Percentiles rank a stretch among this genome's conserved stretches.
Evolutionary conservation across 2,329 filamentous ascomycete genomes (phyloP).

Genomic region (Sarocladium strictum): DNA sequence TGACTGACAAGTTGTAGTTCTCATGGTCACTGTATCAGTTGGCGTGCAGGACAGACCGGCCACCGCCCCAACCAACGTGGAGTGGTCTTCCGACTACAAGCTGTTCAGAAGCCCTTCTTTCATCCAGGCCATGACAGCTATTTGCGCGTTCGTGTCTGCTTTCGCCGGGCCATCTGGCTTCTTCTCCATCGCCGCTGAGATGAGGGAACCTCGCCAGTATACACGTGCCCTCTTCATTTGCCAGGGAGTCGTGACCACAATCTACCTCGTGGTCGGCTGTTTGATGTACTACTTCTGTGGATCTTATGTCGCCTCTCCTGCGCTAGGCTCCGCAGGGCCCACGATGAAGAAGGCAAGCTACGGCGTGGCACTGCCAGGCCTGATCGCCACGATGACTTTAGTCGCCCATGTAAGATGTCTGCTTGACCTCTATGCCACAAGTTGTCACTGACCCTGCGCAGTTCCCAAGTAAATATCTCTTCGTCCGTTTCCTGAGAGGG

Average conservation of each 20-base stretch:
- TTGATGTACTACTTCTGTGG: conserved; percentile 42
- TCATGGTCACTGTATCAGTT: conserved; percentile 24
- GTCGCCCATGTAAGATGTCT: conserved; percentile 20
- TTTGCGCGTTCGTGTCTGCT: conserved; percentile 29
- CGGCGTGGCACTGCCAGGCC: conserved; percentile 25
- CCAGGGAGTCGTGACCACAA: conserved; percentile 21
- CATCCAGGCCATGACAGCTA: conserved; percentile 21
- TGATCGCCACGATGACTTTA: conserved; percentile 19
- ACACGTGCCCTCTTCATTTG: conserved; percentile 21
- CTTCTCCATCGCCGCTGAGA: conserved; percentile 26
- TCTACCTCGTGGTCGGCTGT: conserved; percentile 25
- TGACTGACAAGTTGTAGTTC: conserved; percentile 11
- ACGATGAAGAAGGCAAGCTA: conserved; percentile 38
- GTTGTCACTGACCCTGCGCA: conserved; percentile 3
- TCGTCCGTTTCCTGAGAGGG: conserved; percentile 20
- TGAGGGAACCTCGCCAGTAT: conserved; percentile 24
- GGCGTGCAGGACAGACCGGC: conserved; percentile 22
- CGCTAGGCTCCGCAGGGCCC: conserved; percentile 36
- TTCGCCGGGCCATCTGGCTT: conserved; percentile 30
- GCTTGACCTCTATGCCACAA: neutral
- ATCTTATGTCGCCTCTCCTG: conserved; percentile 37
- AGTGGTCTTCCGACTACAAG: conserved; percentile 23
- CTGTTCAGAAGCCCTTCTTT: conserved; percentile 24
- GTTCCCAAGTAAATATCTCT: conserved; percentile 21
- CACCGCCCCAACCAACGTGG: conserved; percentile 15